These are phyloP conservation scores for Cladosporium sp. DNA, from an alignment of 2,329 filamentous ascomycete genomes.

Conservation along the genomic window DNA sequence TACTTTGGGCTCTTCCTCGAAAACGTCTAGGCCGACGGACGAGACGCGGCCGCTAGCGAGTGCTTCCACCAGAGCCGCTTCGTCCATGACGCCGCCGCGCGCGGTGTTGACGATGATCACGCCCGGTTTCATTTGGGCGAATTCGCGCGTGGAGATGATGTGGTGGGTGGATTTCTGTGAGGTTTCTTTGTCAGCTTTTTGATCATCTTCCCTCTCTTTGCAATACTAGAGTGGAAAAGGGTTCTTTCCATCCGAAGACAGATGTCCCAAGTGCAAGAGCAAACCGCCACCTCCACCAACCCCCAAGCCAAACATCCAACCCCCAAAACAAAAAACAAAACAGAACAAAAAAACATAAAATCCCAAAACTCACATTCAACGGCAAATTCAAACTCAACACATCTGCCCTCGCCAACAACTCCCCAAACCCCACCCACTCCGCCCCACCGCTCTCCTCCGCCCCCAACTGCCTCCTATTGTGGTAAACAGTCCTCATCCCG, in stretches of 20 bases:
- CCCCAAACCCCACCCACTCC: slow-evolving; percentile 69
- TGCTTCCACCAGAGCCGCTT: slow-evolving; percentile 71
- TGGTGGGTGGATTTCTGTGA: slow-evolving; percentile 63
- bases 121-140: slow-evolving; percentile 72
- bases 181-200: not conserved
- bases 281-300: not conserved
- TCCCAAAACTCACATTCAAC: slow-evolving; percentile 68
- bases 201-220: not conserved
- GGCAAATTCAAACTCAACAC: slow-evolving; percentile 78
- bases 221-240: too few relatives aligned
- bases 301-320: not conserved
- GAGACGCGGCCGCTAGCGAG: slow-evolving; percentile 66
- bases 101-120: slow-evolving; percentile 79
- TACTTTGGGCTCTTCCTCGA: slow-evolving; percentile 73
- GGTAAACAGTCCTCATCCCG: slow-evolving; percentile 70
- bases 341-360: not conserved
- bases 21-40: slow-evolving; percentile 74
- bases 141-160: slow-evolving; percentile 67
- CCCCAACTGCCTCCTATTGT: slow-evolving; percentile 63
- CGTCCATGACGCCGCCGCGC: slow-evolving; percentile 76
- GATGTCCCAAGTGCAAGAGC: too few relatives aligned
- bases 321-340: not conserved
- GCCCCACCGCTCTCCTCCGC: slow-evolving; percentile 55
- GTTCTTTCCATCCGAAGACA: too few relatives aligned
- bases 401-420: slow-evolving; percentile 65